Conservation (phyloP, 306 rosid species). For the Cicer bijugum region DNA sequence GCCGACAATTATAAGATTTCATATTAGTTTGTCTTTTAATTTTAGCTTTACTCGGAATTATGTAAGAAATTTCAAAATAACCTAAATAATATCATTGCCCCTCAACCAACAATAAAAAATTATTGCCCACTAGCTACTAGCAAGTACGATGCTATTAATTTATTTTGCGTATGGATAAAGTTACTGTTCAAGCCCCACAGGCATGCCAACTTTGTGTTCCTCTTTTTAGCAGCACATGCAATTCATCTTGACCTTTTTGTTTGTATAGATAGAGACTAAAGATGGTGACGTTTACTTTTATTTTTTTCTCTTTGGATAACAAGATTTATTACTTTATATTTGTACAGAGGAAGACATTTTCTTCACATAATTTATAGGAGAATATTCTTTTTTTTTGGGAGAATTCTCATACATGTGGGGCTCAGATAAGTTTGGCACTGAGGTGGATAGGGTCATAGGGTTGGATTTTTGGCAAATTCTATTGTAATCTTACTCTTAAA, state of each 20-base stretch:
- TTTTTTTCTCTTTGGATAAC: neutral
- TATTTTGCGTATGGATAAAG: neutral
- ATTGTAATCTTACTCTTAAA: neutral
- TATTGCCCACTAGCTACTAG: neutral
- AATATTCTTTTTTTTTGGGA: neutral
- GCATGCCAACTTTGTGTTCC: neutral
- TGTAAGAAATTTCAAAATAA: neutral
- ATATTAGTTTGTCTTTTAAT: neutral
- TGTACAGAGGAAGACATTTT: neutral
- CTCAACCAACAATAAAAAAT: no score
- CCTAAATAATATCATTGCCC: neutral
- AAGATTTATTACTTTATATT: neutral
- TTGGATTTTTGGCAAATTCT: neutral
- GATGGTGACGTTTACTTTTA: neutral
- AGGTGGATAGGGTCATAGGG: neutral
- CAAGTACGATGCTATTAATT: neutral
- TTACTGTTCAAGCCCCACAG: neutral
- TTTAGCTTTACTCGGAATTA: neutral
- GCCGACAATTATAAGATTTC: neutral
- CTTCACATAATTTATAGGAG: neutral
- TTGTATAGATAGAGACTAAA: neutral
- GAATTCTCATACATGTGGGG: neutral
- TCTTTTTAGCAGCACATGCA: slow-evolving; percentile 3
- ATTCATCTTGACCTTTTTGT: neutral
- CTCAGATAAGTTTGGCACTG: neutral